Conservation (phyloP, 148 eudicot species). For the Rhododendron molle region DNA sequence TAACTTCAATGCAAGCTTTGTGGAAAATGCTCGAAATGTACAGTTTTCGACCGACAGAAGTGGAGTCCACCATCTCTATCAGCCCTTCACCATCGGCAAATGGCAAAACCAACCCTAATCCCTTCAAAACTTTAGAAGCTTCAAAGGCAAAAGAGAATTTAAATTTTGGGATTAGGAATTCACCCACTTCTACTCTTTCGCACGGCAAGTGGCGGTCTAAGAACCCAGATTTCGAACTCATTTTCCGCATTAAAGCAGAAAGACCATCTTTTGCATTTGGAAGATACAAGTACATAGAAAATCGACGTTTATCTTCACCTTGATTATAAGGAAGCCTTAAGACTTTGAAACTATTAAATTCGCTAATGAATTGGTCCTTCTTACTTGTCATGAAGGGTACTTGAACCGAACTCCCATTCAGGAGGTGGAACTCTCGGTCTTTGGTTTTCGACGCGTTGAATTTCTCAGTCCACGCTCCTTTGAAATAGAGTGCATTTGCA, state of each 20-base stretch:
- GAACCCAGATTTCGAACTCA: constrained; percentile 49
- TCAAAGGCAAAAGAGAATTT: constrained; percentile 78
- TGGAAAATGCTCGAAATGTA: constrained; percentile 66
- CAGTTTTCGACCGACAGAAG: constrained; percentile 19
- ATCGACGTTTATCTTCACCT: constrained; percentile 66
- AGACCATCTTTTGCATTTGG: constrained; percentile 76
- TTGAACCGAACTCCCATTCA: constrained; percentile 48
- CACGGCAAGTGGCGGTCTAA: constrained; percentile 46
- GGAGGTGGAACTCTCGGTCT: constrained; percentile 65
- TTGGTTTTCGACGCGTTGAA: constrained; percentile 59
- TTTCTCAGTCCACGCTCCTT: constrained; percentile 75
- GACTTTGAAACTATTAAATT: constrained; percentile 63
- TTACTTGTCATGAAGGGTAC: constrained; percentile 89
- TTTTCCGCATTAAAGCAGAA: constrained; percentile 40
- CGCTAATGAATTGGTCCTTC: constrained; percentile 40
- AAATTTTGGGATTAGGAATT: constrained; percentile 64
- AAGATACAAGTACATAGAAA: constrained; percentile 24
- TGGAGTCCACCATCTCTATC: constrained; percentile 62
- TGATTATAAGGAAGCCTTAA: constrained; percentile 60
- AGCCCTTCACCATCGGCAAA: constrained; percentile 47
- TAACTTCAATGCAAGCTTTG: constrained; percentile 75
- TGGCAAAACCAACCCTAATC: constrained; percentile 49
- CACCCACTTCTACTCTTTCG: constrained; percentile 43
- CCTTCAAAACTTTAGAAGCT: constrained; percentile 62
- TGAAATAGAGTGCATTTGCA: constrained; percentile 85